Conservation (phyloP, 1,139 yeast genomes). For the Eremothecium gossypii region DNA sequence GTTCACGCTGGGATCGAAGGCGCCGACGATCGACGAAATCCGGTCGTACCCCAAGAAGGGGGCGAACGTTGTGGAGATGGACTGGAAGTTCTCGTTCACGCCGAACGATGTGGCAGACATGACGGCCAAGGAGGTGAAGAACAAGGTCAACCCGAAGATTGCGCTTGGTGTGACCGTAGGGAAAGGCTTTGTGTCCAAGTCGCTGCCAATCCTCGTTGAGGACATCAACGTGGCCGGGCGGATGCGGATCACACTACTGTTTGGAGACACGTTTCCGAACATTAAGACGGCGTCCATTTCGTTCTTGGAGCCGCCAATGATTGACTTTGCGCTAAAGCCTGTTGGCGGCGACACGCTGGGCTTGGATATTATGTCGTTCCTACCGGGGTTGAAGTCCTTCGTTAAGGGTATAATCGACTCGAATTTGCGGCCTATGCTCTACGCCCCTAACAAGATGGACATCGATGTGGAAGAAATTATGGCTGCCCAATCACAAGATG, state of each 20-base stretch:
- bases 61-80: conserved; percentile 63
- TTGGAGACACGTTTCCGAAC: conserved; percentile 62
- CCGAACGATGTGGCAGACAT: conserved; percentile 76
- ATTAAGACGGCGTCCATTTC: conserved; percentile 62
- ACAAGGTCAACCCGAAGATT: conserved; percentile 68
- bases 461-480: conserved; percentile 63
- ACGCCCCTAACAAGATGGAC: conserved; percentile 76
- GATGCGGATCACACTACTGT: conserved; percentile 55
- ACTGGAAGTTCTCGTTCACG: conserved; percentile 71
- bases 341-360: conserved; percentile 83
- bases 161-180: conserved; percentile 73
- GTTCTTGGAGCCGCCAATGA: conserved; percentile 66
- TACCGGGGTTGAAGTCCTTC: conserved; percentile 70
- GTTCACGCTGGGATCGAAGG: conserved; percentile 70
- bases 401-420: conserved; percentile 63
- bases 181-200: conserved; percentile 65
- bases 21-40: conserved; percentile 64
- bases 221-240: conserved; percentile 69
- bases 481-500: conserved; percentile 54
- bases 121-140: conserved; percentile 64
- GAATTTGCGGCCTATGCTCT: conserved; percentile 62
- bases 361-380: conserved; percentile 69
- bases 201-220: conserved; percentile 68
- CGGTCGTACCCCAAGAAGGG: conserved; percentile 64
- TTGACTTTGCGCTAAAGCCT: conserved; percentile 75